A percentile compares a stretch with the other conserved stretches of the same genome.
Conservation (phyloP, 83 land plant genomes). For the Picea mariana region DNA sequence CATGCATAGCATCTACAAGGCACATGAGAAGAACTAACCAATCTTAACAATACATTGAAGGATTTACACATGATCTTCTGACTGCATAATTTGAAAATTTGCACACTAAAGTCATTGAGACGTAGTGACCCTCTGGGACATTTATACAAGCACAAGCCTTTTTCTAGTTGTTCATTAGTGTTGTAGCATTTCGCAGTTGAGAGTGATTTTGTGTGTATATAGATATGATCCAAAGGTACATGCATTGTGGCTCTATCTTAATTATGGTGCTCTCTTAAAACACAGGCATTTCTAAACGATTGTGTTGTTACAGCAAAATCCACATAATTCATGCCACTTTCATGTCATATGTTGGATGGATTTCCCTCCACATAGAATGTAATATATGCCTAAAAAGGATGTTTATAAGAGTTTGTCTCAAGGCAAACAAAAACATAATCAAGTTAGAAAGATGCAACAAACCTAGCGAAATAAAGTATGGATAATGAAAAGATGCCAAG, state of each 20-base stretch:
- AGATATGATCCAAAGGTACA: neutral
- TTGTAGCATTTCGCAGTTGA: neutral
- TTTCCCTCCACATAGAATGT: neutral
- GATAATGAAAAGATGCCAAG: neutral
- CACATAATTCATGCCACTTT: neutral
- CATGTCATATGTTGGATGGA: neutral
- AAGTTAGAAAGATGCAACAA: neutral
- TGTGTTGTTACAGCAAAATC: neutral
- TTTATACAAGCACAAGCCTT: too few relatives aligned
- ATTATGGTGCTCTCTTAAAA: neutral
- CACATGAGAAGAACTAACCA: too few relatives aligned
- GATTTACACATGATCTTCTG: too few relatives aligned
- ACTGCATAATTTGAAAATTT: too few relatives aligned
- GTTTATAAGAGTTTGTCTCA: neutral
- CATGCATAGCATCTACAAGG: too few relatives aligned
- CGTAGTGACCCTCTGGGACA: too few relatives aligned
- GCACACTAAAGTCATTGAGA: too few relatives aligned
- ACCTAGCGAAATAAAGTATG: neutral
- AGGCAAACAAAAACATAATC: neutral
- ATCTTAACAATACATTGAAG: too few relatives aligned
- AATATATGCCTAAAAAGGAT: neutral
- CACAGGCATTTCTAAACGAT: neutral
- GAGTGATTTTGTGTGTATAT: neutral
- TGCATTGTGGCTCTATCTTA: neutral
- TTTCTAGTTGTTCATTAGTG: neutral